phyloP scores from a whole-genome alignment of 2,329 filamentous ascomycete species.

The Cyanodermella asteris region DNA sequence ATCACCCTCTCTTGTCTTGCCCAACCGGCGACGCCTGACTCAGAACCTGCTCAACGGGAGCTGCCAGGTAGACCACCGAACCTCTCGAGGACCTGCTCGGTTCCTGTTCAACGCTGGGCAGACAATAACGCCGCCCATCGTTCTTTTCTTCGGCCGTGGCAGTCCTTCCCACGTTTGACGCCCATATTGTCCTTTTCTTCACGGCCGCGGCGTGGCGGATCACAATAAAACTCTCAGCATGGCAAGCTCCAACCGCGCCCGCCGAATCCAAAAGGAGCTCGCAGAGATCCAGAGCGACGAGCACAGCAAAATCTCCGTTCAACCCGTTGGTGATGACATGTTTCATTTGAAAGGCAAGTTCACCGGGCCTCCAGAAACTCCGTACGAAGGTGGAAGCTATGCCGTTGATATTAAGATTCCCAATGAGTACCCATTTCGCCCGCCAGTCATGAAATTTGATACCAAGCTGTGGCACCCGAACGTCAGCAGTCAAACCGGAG shows the following conservation, averaged over 20 bases:
- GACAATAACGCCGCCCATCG: too few relatives aligned
- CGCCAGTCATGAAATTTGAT: constrained; percentile 72
- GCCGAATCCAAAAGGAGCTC: constrained; percentile 30
- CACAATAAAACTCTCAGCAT: constrained; percentile 16
- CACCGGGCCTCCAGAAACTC: constrained; percentile 70
- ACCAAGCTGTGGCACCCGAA: constrained; percentile 97
- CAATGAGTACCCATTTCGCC: constrained; percentile 76
- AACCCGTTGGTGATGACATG: constrained; percentile 44
- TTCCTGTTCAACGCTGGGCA: too few relatives aligned
- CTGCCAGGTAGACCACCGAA: too few relatives aligned
- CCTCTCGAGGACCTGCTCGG: too few relatives aligned
- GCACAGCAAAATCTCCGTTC: constrained; percentile 53
- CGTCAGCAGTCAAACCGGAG: constrained; percentile 80
- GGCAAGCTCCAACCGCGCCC: constrained; percentile 33
- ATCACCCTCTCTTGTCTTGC: too few relatives aligned
- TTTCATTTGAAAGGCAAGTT: constrained; percentile 70
- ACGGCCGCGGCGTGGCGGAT: too few relatives aligned
- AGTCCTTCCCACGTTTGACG: too few relatives aligned
- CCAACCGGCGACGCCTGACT: too few relatives aligned
- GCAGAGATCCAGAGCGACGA: constrained; percentile 36
- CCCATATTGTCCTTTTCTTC: too few relatives aligned
- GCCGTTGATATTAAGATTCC: constrained; percentile 73
- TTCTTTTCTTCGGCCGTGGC: too few relatives aligned
- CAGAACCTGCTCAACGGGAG: too few relatives aligned
- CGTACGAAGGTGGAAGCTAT: constrained; percentile 73